These are phyloP conservation scores for Hura crepitans DNA, from an alignment of 441 rosid genomes.

Conservation along the genomic window DNA sequence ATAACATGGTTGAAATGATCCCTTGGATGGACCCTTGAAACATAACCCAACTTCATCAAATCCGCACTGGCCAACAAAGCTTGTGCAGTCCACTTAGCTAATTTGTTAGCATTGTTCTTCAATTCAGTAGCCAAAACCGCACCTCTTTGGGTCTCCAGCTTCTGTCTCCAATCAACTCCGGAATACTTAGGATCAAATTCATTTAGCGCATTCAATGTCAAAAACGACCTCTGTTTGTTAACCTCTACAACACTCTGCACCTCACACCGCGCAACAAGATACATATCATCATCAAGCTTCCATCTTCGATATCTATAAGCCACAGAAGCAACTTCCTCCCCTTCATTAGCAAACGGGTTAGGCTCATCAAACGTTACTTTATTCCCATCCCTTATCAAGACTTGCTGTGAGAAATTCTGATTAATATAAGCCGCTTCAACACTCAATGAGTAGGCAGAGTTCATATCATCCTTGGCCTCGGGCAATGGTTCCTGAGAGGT, in stretches of 20 bases:
- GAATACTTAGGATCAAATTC: constrained; percentile 92
- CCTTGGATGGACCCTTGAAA: constrained; percentile 87
- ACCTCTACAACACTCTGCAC: constrained; percentile 76
- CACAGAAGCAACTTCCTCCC: constrained; percentile 82
- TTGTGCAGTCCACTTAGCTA: constrained; percentile 94
- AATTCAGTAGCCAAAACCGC: constrained; percentile 87
- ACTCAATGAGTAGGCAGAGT: constrained; percentile 66
- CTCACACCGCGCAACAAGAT: constrained; percentile 81
- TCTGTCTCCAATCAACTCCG: constrained; percentile 97
- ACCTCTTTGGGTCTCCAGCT: constrained; percentile 89
- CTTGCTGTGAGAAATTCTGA: constrained; percentile 87
- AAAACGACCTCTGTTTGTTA: constrained; percentile 62
- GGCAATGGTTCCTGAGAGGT: constrained; percentile 88
- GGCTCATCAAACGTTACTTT: constrained; percentile 74
- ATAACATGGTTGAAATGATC: constrained; percentile 93
- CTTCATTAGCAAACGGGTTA: constrained; percentile 79
- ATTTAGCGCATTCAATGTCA: constrained; percentile 81
- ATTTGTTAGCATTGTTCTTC: constrained; percentile 84
- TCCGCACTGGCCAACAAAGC: constrained; percentile 79
- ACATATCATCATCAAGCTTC: constrained; percentile 77
- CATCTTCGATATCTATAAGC: constrained; percentile 85
- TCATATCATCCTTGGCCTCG: constrained; percentile 84
- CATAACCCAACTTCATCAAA: constrained; percentile 90
- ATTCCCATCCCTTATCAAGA: constrained; percentile 71
- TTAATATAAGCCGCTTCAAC: constrained; percentile 87